These are phyloP conservation scores for Anthostomella pinea DNA, from an alignment of 2,329 filamentous ascomycete species.

Conservation along the genomic window DNA sequence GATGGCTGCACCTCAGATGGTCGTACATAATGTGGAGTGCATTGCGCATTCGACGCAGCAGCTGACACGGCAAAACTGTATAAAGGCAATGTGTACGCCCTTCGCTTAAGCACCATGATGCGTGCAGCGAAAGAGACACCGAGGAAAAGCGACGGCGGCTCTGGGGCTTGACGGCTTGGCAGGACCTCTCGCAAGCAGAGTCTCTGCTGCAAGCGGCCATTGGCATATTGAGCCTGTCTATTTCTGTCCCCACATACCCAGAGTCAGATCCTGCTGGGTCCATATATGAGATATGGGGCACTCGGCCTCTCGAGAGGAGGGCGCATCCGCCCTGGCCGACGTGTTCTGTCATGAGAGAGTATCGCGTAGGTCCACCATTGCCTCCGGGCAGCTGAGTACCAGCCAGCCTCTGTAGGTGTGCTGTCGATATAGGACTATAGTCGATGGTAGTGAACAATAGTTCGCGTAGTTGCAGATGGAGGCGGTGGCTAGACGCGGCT, in stretches of 20 bases:
- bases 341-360: too few relatives aligned
- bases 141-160: slow-evolving; percentile 26
- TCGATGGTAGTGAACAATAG: slow-evolving; percentile 4
- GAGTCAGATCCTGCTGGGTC: slow-evolving; percentile 14
- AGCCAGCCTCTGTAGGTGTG: neutral
- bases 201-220: slow-evolving; percentile 18
- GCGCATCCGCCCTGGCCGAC: too few relatives aligned
- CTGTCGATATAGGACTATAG: slow-evolving; percentile 3
- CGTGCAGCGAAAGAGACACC: slow-evolving; percentile 26
- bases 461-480: slow-evolving; percentile 8
- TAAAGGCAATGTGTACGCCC: slow-evolving; percentile 23
- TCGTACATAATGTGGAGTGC: slow-evolving; percentile 31
- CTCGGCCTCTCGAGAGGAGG: too few relatives aligned
- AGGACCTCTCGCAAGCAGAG: slow-evolving; percentile 16
- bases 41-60: slow-evolving; percentile 28
- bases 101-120: slow-evolving; percentile 31
- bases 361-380: too few relatives aligned
- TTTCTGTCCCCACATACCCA: slow-evolving; percentile 23
- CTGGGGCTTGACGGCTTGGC: slow-evolving; percentile 18
- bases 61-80: slow-evolving; percentile 28
- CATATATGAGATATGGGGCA: slow-evolving; percentile 9
- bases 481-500: slow-evolving; percentile 20
- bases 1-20: slow-evolving; percentile 21
- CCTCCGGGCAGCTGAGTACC: too few relatives aligned
- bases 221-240: slow-evolving; percentile 27